Evolutionary conservation across 2,329 filamentous ascomycete species (phyloP).

Genomic region (Reticulascus tulasneorum): DNA sequence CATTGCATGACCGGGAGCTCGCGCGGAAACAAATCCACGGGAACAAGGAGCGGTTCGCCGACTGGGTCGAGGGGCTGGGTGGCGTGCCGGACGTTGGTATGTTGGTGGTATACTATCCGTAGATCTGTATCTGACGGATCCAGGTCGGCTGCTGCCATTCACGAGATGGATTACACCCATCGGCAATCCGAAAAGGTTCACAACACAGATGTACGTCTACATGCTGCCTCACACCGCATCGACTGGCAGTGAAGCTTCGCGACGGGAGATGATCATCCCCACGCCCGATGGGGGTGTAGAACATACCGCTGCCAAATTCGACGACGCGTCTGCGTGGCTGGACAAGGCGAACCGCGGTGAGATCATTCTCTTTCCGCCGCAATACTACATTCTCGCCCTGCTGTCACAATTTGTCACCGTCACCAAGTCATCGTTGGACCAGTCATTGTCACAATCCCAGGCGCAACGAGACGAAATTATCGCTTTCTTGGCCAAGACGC

Average conservation of each 20-base stretch:
- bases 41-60: constrained; percentile 59
- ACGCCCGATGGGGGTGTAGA: constrained; percentile 66
- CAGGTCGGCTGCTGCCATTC: constrained; percentile 70
- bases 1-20: constrained; percentile 55
- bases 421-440: constrained; percentile 16
- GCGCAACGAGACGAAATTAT: constrained; percentile 49
- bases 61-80: constrained; percentile 57
- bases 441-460: constrained; percentile 20
- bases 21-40: constrained; percentile 67
- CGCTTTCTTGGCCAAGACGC: constrained; percentile 44
- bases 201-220: constrained; percentile 96
- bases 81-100: constrained; percentile 63
- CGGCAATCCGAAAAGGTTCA: constrained; percentile 71
- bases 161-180: constrained; percentile 88
- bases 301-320: constrained; percentile 73
- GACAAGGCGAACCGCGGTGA: constrained; percentile 56
- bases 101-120: constrained; percentile 13
- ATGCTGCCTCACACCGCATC: constrained; percentile 62
- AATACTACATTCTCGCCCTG: constrained; percentile 68
- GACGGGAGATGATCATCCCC: constrained; percentile 56
- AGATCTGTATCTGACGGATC: background rate
- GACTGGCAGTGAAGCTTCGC: constrained; percentile 29
- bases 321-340: constrained; percentile 67
- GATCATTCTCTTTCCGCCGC: constrained; percentile 86
- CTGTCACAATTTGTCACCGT: constrained; percentile 49